phyloP scores from a whole-genome alignment of 2,329 filamentous ascomycete species.

The Sphaerulina musiva region DNA sequence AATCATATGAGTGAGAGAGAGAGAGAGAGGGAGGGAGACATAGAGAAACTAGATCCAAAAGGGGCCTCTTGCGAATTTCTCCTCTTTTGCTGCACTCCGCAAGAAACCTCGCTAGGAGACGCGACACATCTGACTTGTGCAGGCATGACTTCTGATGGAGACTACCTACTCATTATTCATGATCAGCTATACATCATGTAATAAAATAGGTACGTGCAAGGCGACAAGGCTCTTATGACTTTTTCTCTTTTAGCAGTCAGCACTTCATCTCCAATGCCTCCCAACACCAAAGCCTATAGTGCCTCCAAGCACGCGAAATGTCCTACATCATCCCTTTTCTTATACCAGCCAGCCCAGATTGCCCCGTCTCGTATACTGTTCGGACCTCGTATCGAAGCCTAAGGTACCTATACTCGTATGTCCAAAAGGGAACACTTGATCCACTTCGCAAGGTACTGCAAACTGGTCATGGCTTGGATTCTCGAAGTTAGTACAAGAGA shows the following conservation, averaged over 20 bases:
- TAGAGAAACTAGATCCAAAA: too few species aligned
- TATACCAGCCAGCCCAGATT: slow-evolving; percentile 35
- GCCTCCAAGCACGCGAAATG: slow-evolving; percentile 30
- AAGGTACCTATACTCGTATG: slow-evolving; percentile 34
- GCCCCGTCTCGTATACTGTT: slow-evolving; percentile 32
- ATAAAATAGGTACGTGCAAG: not conserved
- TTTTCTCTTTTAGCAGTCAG: not conserved
- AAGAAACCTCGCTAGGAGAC: too few species aligned
- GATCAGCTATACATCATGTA: too few species aligned
- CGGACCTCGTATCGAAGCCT: slow-evolving; percentile 33
- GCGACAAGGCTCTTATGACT: not conserved
- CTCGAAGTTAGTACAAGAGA: slow-evolving; percentile 33
- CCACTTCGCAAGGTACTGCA: slow-evolving; percentile 34
- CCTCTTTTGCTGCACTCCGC: too few species aligned
- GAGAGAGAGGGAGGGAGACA: too few species aligned
- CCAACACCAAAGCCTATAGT: slow-evolving; percentile 24
- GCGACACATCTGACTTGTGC: too few species aligned
- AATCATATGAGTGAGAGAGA: too few species aligned
- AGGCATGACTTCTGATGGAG: too few species aligned
- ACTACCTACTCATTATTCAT: too few species aligned
- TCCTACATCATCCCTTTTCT: slow-evolving; percentile 26
- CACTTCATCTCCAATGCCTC: slow-evolving; percentile 11
- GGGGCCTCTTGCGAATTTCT: too few species aligned
- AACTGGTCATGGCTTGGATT: slow-evolving; percentile 37
- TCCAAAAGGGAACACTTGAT: slow-evolving; percentile 35